Base-by-base conservation (phyloP, 78 protist species). In the Capsaspora owczarzaki region DNA sequence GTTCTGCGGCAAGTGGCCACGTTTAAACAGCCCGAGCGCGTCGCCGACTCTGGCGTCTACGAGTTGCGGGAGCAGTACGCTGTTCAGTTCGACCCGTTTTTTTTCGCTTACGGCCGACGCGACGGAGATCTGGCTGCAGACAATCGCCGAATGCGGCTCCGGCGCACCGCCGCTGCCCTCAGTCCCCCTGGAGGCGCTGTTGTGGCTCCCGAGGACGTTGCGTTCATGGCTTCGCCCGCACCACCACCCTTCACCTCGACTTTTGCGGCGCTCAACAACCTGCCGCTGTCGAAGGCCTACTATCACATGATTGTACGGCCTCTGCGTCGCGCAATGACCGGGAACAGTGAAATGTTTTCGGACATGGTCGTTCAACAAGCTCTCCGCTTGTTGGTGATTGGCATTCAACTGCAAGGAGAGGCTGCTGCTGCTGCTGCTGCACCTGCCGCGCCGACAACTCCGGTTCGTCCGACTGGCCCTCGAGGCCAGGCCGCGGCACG, bases 21-120 rank as follows among this genome's bases (percentile, higher is more conserved):
- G 23, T 43, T 71, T 8, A 2, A 4, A 25, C 46, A 23, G 77
- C 51, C 77, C 38, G 41, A 8, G 25, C 53, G 53, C n/a, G 27
- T 44, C 77, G 33, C 19, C 42, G 74, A 68, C 77, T 4, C 16
- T 51, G 77, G 77, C 46, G 37, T 71, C 27, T 71, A 71, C 77
- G 51, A 38, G 20, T 33, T 43, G 35, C 23, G 33, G 46, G 41
- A 10, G 37, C 16, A 71, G 8, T 3, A 29, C 27, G 53, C 27
- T 22, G 29, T 29, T 12, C 27, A 44, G 46, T 71, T 29, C 51
- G 33, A 71, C 51, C 46, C 53, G 19, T 71, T 22, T 51, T 71
- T 71, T 25, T 42, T 29, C 51, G 53, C 38, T 23, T 71, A 71
- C 51, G 4, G 53, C 10, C 77, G 77, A 33, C 40, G 42, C n/a